Conservation (phyloP, 2,329 filamentous ascomycete genomes). For the Aspergillus sp. region DNA sequence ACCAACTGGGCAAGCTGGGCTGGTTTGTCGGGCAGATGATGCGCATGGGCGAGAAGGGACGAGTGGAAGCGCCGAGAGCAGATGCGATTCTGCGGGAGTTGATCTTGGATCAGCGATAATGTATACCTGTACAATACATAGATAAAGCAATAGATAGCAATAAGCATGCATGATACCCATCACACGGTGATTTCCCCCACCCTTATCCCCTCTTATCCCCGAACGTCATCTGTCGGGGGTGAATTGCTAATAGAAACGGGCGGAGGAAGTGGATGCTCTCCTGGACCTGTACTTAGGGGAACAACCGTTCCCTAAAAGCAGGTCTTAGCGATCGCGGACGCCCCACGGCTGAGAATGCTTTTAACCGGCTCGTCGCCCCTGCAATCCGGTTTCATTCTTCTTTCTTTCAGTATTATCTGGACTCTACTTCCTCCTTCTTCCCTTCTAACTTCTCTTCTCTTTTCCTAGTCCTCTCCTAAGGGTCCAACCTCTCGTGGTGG, state of each 20-base stretch:
- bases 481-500: no score
- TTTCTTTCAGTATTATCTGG: constrained; percentile 6
- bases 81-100: constrained; percentile 56
- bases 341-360: constrained; percentile 14
- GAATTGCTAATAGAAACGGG: constrained; percentile 28
- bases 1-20: constrained; percentile 65
- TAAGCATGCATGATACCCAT: constrained; percentile 26
- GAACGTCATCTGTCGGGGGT: no score
- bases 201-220: neutral
- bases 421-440: constrained; percentile 6
- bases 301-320: constrained; percentile 49
- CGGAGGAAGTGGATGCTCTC: constrained; percentile 36
- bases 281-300: constrained; percentile 54
- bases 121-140: constrained; percentile 8
- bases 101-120: constrained; percentile 33
- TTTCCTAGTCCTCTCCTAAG: constrained; percentile 11
- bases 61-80: constrained; percentile 63
- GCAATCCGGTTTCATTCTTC: constrained; percentile 1
- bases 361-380: constrained; percentile 18
- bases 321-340: constrained; percentile 43
- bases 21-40: constrained; percentile 73
- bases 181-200: neutral
- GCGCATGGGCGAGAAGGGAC: constrained; percentile 59
- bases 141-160: neutral
- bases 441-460: neutral